Evolutionary conservation across 495 filamentous ascomycete species (phyloP).

Genomic region (Aspergillus funiculosus): DNA sequence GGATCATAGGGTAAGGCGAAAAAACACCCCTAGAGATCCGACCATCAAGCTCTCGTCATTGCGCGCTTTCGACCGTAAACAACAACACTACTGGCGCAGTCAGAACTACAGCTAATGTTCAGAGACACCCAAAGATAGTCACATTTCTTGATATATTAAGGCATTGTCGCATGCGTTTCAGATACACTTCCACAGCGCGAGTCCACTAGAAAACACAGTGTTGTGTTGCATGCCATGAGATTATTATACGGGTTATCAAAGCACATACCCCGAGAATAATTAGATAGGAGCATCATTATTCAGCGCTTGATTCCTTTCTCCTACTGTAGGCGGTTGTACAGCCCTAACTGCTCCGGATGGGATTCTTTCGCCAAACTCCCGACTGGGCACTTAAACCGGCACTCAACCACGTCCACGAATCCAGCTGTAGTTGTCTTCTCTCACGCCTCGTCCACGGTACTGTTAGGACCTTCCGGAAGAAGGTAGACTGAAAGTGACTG

Average conservation of each 20-base stretch:
- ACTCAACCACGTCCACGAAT: slow-evolving; percentile 18
- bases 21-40: background rate
- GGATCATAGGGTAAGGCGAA: no score
- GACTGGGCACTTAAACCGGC: slow-evolving; percentile 14
- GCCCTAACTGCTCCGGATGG: slow-evolving; percentile 18
- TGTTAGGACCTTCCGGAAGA: no score
- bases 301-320: slow-evolving; percentile 9
- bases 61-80: background rate
- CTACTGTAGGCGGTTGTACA: slow-evolving; percentile 11
- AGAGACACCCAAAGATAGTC: background rate
- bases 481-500: no score
- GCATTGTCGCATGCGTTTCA: slow-evolving; percentile 2
- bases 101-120: background rate
- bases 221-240: background rate
- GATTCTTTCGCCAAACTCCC: slow-evolving; percentile 19
- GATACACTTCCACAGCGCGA: slow-evolving; percentile 8
- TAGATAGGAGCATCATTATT: slow-evolving; percentile 3
- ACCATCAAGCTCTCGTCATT: background rate
- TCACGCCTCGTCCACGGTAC: slow-evolving; percentile 3
- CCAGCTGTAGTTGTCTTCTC: slow-evolving; percentile 16
- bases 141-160: slow-evolving; percentile 10
- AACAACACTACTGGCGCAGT: background rate
- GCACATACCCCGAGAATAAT: background rate
- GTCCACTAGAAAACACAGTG: background rate
- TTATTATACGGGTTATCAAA: background rate